Evolutionary conservation across 768 basidiomycete species (phyloP), one percentile per base, ranked within the genome.

Genomic region (Pisolithus microcarpus): DNA sequence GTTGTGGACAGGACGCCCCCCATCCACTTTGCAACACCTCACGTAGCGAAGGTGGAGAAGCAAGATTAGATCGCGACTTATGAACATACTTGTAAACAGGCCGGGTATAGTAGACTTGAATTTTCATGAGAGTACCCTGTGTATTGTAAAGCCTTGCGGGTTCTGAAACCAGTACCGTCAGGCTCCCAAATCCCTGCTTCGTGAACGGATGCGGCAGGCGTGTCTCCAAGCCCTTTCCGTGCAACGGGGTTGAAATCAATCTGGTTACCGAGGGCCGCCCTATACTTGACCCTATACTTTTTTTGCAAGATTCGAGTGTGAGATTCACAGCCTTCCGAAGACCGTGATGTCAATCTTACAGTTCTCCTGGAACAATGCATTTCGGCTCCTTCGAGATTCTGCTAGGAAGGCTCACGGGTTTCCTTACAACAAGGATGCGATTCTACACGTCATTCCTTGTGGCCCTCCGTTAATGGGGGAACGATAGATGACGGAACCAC

Each of bases 251-350:
- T 4, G 26, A 46, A 51, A 30, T 60, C 61, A 9, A 60, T 19
- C 23, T 53, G 26, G n/a, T 47, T 44, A 26, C 65, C 60, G 24
- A 67, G 23, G 9, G 63, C 53, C 46, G 61, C 58, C 26, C 66
- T 70, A 24, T 65, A 55, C 49, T 61, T 36, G 10, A 72, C 6
- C 28, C 28, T 57, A n/a, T 73, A 68, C 55, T 69, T 5, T 24
- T 24, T 67, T 43, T n/a, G 58, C 66, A 16, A 75, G 53, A 54
- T 75, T 74, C 1, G 74, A 72, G 50, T 76, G 74, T 5, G 65
- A 24, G 23, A 24, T 24, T 24, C 23, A 24, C 60, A 40, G 75
- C 65, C 56, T 55, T 3, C 75, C 73, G 43, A 75, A 68, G 44
- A 64, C 59, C 7, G 70, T 62, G 1, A 62, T 73, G 45, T 73